These are phyloP conservation scores for Hanseniaspora guilliermondii DNA, from an alignment of 805 yeast species.

Conservation along the genomic window DNA sequence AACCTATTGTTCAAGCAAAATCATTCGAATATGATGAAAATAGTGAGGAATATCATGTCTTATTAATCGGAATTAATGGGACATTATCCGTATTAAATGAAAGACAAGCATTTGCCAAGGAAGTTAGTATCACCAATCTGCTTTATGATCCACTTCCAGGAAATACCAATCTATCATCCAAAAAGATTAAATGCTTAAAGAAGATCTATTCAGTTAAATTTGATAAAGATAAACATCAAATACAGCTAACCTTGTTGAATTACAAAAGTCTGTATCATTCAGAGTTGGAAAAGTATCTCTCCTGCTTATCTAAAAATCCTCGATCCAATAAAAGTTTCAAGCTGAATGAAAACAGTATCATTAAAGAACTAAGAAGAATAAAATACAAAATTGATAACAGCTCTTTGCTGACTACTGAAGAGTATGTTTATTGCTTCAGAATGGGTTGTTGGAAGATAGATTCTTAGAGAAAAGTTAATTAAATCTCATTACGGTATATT, in stretches of 20 bases:
- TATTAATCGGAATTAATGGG: slow-evolving; percentile 49
- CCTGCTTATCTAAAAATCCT: not conserved
- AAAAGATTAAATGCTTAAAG: slow-evolving; percentile 22
- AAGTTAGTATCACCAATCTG: slow-evolving; percentile 24
- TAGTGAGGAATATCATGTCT: slow-evolving; percentile 27
- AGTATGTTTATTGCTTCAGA: not conserved
- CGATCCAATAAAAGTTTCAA: not conserved
- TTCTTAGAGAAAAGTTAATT: not conserved
- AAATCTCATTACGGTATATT: not conserved
- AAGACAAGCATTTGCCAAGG: slow-evolving; percentile 18
- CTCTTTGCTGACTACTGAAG: not conserved
- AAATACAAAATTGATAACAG: not conserved
- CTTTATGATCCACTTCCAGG: slow-evolving; percentile 16
- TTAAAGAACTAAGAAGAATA: not conserved
- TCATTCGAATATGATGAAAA: slow-evolving; percentile 20
- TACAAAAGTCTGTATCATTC: not conserved
- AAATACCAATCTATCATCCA: slow-evolving; percentile 18
- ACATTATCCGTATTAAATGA: slow-evolving; percentile 29
- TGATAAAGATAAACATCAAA: not conserved
- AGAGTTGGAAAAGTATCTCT: not conserved
- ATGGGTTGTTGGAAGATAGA: slow-evolving; percentile 2
- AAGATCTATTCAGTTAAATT: slow-evolving; percentile 18
- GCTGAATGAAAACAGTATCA: not conserved
- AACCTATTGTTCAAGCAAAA: slow-evolving; percentile 36
- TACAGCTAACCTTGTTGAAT: not conserved